Evolutionary conservation across 2,329 filamentous ascomycete genomes (phyloP), one percentile per base, ranked within the genome.

Genomic region (Huntiella moniliformis): DNA sequence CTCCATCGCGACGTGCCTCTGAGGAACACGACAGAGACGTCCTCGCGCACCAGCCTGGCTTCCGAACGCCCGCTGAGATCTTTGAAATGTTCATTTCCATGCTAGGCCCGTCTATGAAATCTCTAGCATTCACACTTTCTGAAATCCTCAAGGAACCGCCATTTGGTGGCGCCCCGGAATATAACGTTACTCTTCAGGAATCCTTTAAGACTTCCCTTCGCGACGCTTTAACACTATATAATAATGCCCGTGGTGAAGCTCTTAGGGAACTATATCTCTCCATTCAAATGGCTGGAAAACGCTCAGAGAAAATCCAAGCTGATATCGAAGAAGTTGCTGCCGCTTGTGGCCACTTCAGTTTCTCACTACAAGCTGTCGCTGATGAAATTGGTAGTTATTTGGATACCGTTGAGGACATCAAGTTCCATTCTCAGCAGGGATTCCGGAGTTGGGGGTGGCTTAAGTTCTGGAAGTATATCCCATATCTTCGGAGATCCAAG

Each of bases 291-390:
- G 74, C 74, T 8, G 74, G 74, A 48, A 67, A 76, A 3, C 71
- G 76, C 37, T 78, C 80, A 0, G 70, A 84, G 44, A 80, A 81
- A 51, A 71, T 88, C 6, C 80, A 92, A 56, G 91, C 88, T 2
- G 91, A 96, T 59, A 86, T 94, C 48, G 91, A 98, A 59, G 91
- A 98, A 60, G 87, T 96, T 8, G 87, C 88, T 36, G 88, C 91
- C n/a, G 92, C 87, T 47, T 98, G 91, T 56, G 88, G 91, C 0
- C 87, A 96, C 61, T 98, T 96, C 57, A 88, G 83, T 57, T 95
- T 91, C 58, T 92, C 82, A 38, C 67, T 98, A 18, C 74, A 91
- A 51, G 82, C 91, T 53, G 88, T 96, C 56, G 87, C 85, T 0
- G 83, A 93, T 57, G 86, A 95, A 56, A 82, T 93, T 64, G 76